Conservation (phyloP, 73 alveolate species). For the Tetrahymena borealis region DNA sequence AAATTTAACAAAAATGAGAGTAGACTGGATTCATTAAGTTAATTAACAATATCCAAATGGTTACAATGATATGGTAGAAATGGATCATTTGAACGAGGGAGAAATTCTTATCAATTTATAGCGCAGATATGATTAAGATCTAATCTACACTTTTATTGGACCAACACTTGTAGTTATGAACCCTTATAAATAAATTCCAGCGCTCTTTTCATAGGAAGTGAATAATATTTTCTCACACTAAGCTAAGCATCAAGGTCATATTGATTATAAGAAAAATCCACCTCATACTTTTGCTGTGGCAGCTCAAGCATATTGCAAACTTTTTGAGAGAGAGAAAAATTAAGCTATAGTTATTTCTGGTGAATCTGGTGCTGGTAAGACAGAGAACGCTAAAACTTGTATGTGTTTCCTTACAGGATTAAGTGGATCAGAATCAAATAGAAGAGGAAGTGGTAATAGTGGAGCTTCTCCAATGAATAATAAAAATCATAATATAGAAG, state of each 20-base stretch:
- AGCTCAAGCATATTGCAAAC: conserved; percentile 73
- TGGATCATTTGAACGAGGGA: conserved; percentile 63
- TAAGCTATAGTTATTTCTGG: conserved; percentile 97
- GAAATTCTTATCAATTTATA: conserved; percentile 71
- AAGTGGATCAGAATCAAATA: background rate
- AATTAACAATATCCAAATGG: conserved; percentile 13
- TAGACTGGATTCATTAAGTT: background rate
- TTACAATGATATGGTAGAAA: conserved; percentile 70
- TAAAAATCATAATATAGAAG: conserved; percentile 43
- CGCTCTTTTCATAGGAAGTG: conserved; percentile 59
- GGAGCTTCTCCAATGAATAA: background rate
- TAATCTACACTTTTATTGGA: conserved; percentile 93
- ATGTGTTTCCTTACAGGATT: conserved; percentile 76
- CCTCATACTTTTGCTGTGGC: conserved; percentile 92
- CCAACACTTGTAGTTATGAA: conserved; percentile 87
- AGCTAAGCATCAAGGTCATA: conserved; percentile 18
- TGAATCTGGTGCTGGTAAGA: conserved; percentile 99
- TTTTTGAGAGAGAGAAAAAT: conserved; percentile 67
- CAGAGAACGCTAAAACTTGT: conserved; percentile 95
- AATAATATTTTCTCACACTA: conserved; percentile 18
- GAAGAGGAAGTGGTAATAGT: background rate
- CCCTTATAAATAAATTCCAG: conserved; percentile 82
- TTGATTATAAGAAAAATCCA: conserved; percentile 40
- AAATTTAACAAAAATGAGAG: background rate
- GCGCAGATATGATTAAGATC: conserved; percentile 70